phyloP scores from a whole-genome alignment of 805 yeast species.

The Saccharomycopsis sp. region DNA sequence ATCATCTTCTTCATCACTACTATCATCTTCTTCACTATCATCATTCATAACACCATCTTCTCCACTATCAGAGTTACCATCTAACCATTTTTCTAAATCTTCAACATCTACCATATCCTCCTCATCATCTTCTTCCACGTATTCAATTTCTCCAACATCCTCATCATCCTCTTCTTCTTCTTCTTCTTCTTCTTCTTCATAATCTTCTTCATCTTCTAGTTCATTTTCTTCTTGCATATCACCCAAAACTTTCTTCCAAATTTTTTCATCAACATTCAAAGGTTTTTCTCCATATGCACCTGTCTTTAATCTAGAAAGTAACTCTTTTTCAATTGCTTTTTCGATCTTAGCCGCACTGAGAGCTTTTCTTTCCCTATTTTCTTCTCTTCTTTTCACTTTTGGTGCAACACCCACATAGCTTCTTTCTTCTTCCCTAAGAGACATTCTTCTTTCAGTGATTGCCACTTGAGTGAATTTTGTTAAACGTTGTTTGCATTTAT shows the following conservation, averaged over 20 bases:
- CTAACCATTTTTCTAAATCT: slow-evolving; percentile 74
- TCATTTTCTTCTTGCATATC: slow-evolving; percentile 46
- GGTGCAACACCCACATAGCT: slow-evolving; percentile 88
- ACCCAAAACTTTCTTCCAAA: slow-evolving; percentile 91
- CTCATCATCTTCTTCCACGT: slow-evolving; percentile 82
- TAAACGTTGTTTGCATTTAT: slow-evolving; percentile 92
- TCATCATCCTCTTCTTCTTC: slow-evolving; percentile 38
- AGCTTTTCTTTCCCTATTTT: slow-evolving; percentile 92
- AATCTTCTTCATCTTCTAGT: slow-evolving; percentile 35
- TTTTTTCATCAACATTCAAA: slow-evolving; percentile 86
- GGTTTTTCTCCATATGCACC: slow-evolving; percentile 97
- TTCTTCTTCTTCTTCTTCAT: slow-evolving; percentile 38
- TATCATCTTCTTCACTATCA: slow-evolving; percentile 10
- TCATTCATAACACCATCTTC: slow-evolving; percentile 17
- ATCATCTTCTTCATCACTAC: slow-evolving; percentile 8
- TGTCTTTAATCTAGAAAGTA: slow-evolving; percentile 86
- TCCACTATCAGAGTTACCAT: slow-evolving; percentile 31
- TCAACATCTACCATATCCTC: slow-evolving; percentile 85
- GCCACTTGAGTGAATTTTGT: slow-evolving; percentile 94
- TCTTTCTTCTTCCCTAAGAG: slow-evolving; percentile 74
- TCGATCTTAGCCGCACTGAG: slow-evolving; percentile 94
- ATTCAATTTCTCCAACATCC: slow-evolving; percentile 73
- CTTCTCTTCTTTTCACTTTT: slow-evolving; percentile 91
- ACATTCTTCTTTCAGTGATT: slow-evolving; percentile 87
- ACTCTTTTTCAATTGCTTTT: slow-evolving; percentile 91